A percentile compares a stretch with the other conserved stretches of the same genome.
Conservation (phyloP, 2,329 filamentous ascomycete genomes). For the Aspergillus brunneoviolaceus region DNA sequence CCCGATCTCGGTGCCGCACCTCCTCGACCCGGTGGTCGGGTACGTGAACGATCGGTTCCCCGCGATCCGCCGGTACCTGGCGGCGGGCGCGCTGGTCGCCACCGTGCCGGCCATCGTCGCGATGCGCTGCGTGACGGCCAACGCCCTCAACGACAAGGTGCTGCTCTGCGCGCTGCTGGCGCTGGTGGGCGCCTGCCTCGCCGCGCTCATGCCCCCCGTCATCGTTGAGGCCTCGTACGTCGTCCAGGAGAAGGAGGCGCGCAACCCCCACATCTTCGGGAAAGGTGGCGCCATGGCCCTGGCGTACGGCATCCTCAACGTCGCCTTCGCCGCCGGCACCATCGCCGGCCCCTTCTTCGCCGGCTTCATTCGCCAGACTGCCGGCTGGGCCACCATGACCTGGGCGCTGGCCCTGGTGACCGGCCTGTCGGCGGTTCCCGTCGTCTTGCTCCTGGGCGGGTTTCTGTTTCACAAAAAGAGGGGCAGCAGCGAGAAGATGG, state of each 20-base stretch:
- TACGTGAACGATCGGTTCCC: slow-evolving; percentile 29
- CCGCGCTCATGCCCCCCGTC: slow-evolving; percentile 61
- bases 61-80: slow-evolving; percentile 55
- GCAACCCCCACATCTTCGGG: slow-evolving; percentile 40
- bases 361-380: slow-evolving; percentile 43
- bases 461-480: slow-evolving; percentile 28
- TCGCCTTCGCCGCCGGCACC: slow-evolving; percentile 51
- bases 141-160: slow-evolving; percentile 62
- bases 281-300: slow-evolving; percentile 56
- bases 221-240: slow-evolving; percentile 69
- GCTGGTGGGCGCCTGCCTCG: slow-evolving; percentile 59
- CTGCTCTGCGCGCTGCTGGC: slow-evolving; percentile 65
- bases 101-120: slow-evolving; percentile 62
- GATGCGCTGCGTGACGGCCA: slow-evolving; percentile 62
- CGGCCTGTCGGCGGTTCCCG: slow-evolving; percentile 53
- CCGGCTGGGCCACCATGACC: slow-evolving; percentile 53
- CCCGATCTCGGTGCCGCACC: slow-evolving; percentile 40
- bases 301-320: slow-evolving; percentile 55
- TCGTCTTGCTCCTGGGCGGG: slow-evolving; percentile 57
- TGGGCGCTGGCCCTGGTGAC: slow-evolving; percentile 55
- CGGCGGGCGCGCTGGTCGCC: slow-evolving; percentile 57
- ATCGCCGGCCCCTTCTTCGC: slow-evolving; percentile 51
- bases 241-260: slow-evolving; percentile 57
- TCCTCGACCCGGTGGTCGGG: slow-evolving; percentile 40
- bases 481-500: not conserved